Evolutionary conservation across 2,329 filamentous ascomycete species (phyloP).

Genomic region (Mycosphaerelloides madeirae): DNA sequence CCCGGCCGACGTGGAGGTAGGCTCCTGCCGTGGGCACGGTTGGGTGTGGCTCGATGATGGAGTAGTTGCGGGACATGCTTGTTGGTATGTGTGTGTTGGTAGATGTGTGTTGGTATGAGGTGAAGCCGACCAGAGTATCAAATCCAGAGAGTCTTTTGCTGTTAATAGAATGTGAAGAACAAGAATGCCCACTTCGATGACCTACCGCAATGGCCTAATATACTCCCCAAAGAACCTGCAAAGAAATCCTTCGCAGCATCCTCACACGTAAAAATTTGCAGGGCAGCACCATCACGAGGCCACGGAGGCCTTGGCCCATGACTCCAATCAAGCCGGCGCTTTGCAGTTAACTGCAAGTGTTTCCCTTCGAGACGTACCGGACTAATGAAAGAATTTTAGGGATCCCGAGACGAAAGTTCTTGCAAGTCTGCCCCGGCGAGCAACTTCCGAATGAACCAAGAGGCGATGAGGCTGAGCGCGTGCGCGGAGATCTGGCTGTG

Average conservation of each 20-base stretch:
- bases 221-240: slow-evolving; percentile 2
- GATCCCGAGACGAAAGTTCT: too few species aligned
- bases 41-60: slow-evolving; percentile 59
- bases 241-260: slow-evolving; percentile 1
- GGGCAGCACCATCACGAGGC: slow-evolving; percentile 17
- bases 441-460: too few species aligned
- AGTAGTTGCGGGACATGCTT: slow-evolving; percentile 42
- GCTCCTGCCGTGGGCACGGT: slow-evolving; percentile 44
- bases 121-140: slow-evolving; percentile 1
- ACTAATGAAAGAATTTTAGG: slow-evolving; percentile 2
- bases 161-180: slow-evolving; percentile 10
- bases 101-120: not conserved
- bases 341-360: slow-evolving; percentile 18
- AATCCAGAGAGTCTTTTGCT: too few species aligned
- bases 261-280: slow-evolving; percentile 8
- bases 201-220: slow-evolving; percentile 8
- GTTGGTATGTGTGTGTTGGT: slow-evolving; percentile 8
- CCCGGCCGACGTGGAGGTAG: slow-evolving; percentile 52
- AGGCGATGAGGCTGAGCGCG: not conserved
- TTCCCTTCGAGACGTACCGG: too few species aligned
- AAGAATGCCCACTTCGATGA: slow-evolving; percentile 1
- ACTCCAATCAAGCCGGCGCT: slow-evolving; percentile 5
- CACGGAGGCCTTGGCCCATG: slow-evolving; percentile 10
- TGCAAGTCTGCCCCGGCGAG: not conserved
- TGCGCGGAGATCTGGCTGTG: too few species aligned